Base-by-base conservation (phyloP, 202 grass and related monocot species). In the Miscanthus sacchariflorus region DNA sequence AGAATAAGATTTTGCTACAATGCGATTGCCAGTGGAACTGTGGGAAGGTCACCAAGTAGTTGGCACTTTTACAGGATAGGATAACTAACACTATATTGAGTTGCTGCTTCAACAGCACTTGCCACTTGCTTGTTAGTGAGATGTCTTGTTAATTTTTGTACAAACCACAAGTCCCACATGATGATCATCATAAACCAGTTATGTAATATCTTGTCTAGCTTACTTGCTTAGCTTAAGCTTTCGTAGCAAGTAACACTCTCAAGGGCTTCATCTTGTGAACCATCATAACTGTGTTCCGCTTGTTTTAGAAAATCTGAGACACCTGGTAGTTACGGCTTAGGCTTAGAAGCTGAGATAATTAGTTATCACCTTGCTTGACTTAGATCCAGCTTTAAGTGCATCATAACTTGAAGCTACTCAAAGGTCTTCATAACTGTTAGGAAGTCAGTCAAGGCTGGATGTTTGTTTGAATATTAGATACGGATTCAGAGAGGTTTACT, bases 401-500 rank as follows among this genome's bases (percentile, higher is more conserved):
- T 25, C 9, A 66, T 75, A 67, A 54, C 30, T 33, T 52, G 3
- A 38, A 81, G 21, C 42, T 78, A 81, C 14, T 67, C 35, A 42
- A 81, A 56, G 21, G 79, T 24, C 38, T 82, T 58, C 33, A 19
- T 3, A 83, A 74, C 49, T 56, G 2, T 72, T 38, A 7, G 33
- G 36, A 56, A 58, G 5, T 27, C 14, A 28, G 25, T 74, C 9
- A 61, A 45, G 17, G 49, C 19, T 64, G 21, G 10, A 48, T 21
- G 9, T 81, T 50, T 46, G 54, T 74, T 77, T 35, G 4, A 73
- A 54, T 81, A 81, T 49, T 71, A 56, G 12, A 70, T 46, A 9
- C 2, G 12, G n/a, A 27, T 17, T 4, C 0, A 72, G 68, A 84
- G 36, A 70, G 24, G 25, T 78, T 58, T 78, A 48, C 77, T 1